A percentile compares a stretch with the other conserved stretches of the same genome.
phyloP scores from a whole-genome alignment of 257 asterid genomes.

The Coffea canephora region DNA sequence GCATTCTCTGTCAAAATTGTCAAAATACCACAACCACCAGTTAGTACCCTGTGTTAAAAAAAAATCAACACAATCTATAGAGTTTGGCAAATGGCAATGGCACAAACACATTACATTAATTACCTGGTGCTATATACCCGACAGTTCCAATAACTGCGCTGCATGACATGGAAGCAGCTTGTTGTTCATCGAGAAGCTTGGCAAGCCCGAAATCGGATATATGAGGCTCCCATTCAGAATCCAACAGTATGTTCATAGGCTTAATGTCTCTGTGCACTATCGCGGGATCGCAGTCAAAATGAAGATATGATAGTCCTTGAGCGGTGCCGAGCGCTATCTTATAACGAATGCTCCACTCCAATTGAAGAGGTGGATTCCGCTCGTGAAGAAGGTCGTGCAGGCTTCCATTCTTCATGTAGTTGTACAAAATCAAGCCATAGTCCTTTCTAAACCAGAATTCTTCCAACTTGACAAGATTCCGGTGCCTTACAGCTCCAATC shows the following conservation, averaged over 20 bases:
- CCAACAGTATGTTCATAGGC: slow-evolving; percentile 74
- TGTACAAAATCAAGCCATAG: slow-evolving; percentile 62
- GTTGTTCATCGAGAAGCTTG: slow-evolving; percentile 59
- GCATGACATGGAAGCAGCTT: slow-evolving; percentile 38
- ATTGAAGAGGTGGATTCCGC: slow-evolving; percentile 27
- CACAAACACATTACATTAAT: neutral
- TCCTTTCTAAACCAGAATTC: slow-evolving; percentile 80
- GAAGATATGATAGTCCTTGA: slow-evolving; percentile 75
- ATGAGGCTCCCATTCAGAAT: slow-evolving; percentile 73
- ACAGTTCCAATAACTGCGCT: slow-evolving; percentile 57
- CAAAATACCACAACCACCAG: too few species aligned
- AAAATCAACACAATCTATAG: neutral
- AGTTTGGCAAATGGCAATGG: neutral
- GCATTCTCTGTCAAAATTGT: slow-evolving; percentile 49
- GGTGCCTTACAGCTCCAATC: slow-evolving; percentile 75
- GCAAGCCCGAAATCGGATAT: slow-evolving; percentile 87
- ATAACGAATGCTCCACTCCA: slow-evolving; percentile 59
- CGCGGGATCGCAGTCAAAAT: slow-evolving; percentile 77
- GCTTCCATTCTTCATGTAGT: slow-evolving; percentile 74
- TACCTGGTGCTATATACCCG: slow-evolving; percentile 92
- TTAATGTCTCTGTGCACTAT: slow-evolving; percentile 75
- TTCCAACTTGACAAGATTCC: slow-evolving; percentile 64
- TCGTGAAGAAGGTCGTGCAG: slow-evolving; percentile 67
- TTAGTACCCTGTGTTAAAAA: too few species aligned
- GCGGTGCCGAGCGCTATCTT: slow-evolving; percentile 75